Base-by-base conservation (phyloP, 2,329 filamentous ascomycete species). In the Dactylellina cionopaga region DNA sequence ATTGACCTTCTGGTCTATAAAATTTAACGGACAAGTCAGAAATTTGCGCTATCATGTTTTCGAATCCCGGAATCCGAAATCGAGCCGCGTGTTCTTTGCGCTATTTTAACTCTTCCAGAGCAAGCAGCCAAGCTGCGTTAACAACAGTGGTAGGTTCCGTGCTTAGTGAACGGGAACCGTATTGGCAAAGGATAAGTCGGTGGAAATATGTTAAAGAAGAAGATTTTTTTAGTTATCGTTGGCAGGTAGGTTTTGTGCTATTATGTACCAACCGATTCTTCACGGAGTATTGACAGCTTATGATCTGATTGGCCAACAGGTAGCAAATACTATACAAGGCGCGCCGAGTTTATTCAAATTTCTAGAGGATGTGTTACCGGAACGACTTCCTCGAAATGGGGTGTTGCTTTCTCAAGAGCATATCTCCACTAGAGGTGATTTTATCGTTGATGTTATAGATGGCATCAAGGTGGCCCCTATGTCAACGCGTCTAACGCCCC, bases 401-500 rank as follows among this genome's bases (percentile, higher is more conserved):
- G 70, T 78, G 59, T 59, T 63, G 0, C 69, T 72, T 78, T 64
- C 64, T 0, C 69, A 76, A 24, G 69, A 59, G 3, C 78, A 79
- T 22, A 80, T 82, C 75, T 81, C 81, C 66, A 84, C 82, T 22
- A 83, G 83, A 9, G 81, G 85, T 1, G 82, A 85, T 17, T 85
- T 89, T 63, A 83, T 88, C 49, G 75, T 80, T 1, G 86, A 89
- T 77, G 82, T 88, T 2, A 76, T 82, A 24, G 80, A 80, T 13
- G 87, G 86, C 9, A 82, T 88, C 58, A 81, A 80, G 17, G 77
- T 80, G 3, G 84, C 86, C 0, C 84, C 86, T 1, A 89, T 89
- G 87, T 82, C 86, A 0, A 82, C 88, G 37, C 82, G 86, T 7
- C 79, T 89, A 63, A 88, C 85, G 31, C 87, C 87, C 0, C 86